A percentile compares a stretch with the other conserved stretches of the same genome.
Conservation (phyloP, 2,329 filamentous ascomycete species). For the Chrysosphaeria jannelii region DNA sequence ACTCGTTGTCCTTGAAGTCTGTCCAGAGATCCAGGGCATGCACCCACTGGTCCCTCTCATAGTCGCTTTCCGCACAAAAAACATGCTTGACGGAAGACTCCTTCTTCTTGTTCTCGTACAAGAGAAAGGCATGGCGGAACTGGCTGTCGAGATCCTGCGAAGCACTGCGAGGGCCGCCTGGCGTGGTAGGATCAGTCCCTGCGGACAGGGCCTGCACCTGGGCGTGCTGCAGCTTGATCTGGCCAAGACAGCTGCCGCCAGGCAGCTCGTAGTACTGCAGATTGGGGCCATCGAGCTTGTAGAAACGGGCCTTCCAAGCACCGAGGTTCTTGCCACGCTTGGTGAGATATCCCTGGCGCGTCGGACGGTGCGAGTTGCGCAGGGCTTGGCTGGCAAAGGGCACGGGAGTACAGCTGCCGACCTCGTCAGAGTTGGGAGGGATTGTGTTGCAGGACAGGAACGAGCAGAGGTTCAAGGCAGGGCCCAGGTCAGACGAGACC, state of each 20-base stretch:
- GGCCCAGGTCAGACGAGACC: constrained; percentile 45
- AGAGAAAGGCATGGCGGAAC: constrained; percentile 84
- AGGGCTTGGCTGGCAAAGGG: constrained; percentile 9
- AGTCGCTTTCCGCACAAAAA: constrained; percentile 79
- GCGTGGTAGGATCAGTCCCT: constrained; percentile 13
- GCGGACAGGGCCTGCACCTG: constrained; percentile 84
- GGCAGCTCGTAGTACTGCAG: constrained; percentile 80
- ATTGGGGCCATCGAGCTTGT: constrained; percentile 25
- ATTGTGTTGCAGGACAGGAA: constrained; percentile 46
- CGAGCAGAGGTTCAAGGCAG: constrained; percentile 55
- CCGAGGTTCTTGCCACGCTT: constrained; percentile 97
- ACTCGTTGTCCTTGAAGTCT: constrained; percentile 34
- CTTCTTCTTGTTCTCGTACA: constrained; percentile 87
- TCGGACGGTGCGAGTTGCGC: constrained; percentile 26
- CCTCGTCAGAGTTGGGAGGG: constrained; percentile 29
- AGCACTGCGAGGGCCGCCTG: constrained; percentile 5
- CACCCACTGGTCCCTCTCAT: constrained; percentile 81
- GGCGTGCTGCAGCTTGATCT: constrained; percentile 69
- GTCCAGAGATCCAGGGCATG: constrained; percentile 72
- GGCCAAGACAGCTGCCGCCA: constrained; percentile 68
- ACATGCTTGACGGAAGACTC: constrained; percentile 75
- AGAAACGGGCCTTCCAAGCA: constrained; percentile 71
- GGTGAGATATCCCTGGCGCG: constrained; percentile 73
- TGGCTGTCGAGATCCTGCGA: constrained; percentile 69
- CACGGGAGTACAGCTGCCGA: constrained; percentile 9